These are phyloP conservation scores for Podospora anserina DNA, from an alignment of 495 filamentous ascomycete genomes.

Conservation along the genomic window DNA sequence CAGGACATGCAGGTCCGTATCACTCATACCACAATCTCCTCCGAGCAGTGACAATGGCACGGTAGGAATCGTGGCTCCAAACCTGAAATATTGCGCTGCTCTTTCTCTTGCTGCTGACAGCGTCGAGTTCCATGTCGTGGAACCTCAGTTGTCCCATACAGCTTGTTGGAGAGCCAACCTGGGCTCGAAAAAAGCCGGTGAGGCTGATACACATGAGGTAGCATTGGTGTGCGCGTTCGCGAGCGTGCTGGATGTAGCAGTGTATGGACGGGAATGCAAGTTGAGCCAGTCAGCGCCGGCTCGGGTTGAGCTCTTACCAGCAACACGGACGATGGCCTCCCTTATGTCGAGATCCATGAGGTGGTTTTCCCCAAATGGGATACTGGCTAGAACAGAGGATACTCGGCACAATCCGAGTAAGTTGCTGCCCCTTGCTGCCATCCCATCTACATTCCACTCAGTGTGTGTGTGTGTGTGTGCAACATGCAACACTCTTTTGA, in stretches of 20 bases:
- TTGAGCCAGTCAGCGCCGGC: neutral
- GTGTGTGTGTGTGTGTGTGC: constrained; percentile 3
- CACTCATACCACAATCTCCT: neutral
- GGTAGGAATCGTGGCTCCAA: neutral
- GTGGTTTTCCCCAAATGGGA: neutral
- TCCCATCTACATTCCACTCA: neutral
- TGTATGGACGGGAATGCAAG: neutral
- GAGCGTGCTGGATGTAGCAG: neutral
- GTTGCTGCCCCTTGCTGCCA: neutral
- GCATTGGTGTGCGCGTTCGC: neutral
- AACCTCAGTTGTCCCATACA: neutral
- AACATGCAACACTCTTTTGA: constrained; percentile 1
- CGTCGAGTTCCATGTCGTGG: neutral
- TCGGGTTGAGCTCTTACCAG: neutral
- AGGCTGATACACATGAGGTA: neutral
- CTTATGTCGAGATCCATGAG: neutral
- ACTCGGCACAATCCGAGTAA: constrained; percentile 7
- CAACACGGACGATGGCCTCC: neutral
- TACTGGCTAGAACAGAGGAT: neutral
- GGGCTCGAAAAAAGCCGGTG: neutral
- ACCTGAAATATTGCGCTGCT: neutral
- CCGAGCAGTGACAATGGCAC: neutral
- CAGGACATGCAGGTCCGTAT: constrained; percentile 5
- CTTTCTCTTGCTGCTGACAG: neutral
- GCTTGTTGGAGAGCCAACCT: neutral